phyloP scores from a whole-genome alignment of 805 yeast species.

The Zygoascus bituminiphila region DNA sequence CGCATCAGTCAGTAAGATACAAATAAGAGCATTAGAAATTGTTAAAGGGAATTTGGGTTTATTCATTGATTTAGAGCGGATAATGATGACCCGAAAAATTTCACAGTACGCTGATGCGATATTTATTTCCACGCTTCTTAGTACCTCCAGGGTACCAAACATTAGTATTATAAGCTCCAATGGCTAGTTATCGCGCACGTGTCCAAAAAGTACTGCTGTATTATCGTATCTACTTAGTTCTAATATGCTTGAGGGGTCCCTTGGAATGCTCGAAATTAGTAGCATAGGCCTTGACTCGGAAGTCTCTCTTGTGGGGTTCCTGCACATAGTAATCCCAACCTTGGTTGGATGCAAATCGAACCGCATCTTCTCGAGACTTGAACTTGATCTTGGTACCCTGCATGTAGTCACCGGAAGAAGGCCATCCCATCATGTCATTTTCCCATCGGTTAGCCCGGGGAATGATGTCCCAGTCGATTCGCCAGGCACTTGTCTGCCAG shows the following conservation, averaged over 20 bases:
- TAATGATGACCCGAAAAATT: too few relatives aligned
- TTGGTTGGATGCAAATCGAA: conserved; percentile 70
- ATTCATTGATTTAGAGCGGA: too few relatives aligned
- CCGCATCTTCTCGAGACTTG: conserved; percentile 67
- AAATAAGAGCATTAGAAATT: too few relatives aligned
- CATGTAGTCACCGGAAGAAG: conserved; percentile 69
- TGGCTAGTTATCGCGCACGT: too few relatives aligned
- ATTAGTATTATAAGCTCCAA: too few relatives aligned
- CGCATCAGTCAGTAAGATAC: too few relatives aligned
- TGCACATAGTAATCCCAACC: conserved; percentile 80
- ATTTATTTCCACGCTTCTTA: too few relatives aligned
- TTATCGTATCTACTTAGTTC: conserved; percentile 63
- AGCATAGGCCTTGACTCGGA: conserved; percentile 68
- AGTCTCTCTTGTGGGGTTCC: conserved; percentile 69
- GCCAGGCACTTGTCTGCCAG: conserved; percentile 45
- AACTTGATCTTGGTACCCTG: conserved; percentile 69
- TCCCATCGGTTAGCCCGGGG: conserved; percentile 81
- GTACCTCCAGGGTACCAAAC: too few relatives aligned
- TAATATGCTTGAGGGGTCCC: conserved; percentile 68
- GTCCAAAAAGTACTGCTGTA: too few relatives aligned
- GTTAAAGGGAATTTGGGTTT: too few relatives aligned
- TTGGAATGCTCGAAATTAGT: conserved; percentile 59
- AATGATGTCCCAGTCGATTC: conserved; percentile 74
- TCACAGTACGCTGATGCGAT: too few relatives aligned
- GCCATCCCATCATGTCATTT: conserved; percentile 81